Conservation (phyloP, 2,329 filamentous ascomycete genomes). For the Epichloe elymi region DNA sequence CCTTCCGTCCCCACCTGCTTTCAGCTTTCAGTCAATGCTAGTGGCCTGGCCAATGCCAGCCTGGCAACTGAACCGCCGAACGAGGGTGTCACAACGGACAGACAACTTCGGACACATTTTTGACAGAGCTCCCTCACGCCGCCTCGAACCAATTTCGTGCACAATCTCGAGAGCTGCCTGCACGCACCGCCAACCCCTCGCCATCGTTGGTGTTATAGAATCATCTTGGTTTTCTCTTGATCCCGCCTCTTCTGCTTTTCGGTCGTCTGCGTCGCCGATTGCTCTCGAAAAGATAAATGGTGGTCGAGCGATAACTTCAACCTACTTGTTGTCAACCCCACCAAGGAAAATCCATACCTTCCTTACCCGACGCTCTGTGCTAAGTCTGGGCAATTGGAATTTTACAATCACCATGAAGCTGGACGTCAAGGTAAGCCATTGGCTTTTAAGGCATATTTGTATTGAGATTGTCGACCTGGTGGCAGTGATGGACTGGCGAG, state of each 20-base stretch:
- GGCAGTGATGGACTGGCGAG: background rate
- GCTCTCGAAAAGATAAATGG: slow-evolving; percentile 2
- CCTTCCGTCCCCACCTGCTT: background rate
- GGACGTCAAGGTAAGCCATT: slow-evolving; percentile 27
- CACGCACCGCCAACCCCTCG: background rate
- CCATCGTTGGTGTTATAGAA: background rate
- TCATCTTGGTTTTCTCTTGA: background rate
- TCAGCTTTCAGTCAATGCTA: background rate
- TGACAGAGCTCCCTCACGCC: slow-evolving; percentile 1
- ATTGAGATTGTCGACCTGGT: background rate
- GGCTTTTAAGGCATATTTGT: background rate
- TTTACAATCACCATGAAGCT: slow-evolving; percentile 24
- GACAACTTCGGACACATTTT: slow-evolving; percentile 7
- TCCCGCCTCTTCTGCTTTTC: background rate
- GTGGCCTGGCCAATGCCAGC: slow-evolving; percentile 3
- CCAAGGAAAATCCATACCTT: background rate
- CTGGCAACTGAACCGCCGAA: slow-evolving; percentile 5
- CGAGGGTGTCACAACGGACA: slow-evolving; percentile 1
- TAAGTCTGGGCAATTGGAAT: background rate
- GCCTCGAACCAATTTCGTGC: background rate
- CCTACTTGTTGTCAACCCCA: slow-evolving; percentile 1
- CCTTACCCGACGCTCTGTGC: background rate
- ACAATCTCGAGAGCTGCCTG: slow-evolving; percentile 1
- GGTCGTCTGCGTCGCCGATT: background rate
- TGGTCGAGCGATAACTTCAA: slow-evolving; percentile 2